Conservation (phyloP, 768 basidiomycete genomes). For the Suillus plorans region DNA sequence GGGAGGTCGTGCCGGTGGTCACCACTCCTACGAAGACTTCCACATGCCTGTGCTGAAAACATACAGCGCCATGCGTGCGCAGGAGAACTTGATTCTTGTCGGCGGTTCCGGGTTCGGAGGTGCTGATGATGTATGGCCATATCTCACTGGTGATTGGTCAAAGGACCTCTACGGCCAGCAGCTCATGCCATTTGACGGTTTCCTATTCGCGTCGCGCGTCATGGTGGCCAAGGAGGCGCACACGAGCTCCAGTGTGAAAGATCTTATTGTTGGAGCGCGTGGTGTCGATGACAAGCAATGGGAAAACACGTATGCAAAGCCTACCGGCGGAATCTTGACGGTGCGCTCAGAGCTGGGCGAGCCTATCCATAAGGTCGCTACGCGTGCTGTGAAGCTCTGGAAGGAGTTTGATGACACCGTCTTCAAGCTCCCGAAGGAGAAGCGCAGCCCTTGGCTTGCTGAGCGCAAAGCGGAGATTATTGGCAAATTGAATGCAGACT, state of each 20-base stretch:
- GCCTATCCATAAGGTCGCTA: constrained; percentile 99
- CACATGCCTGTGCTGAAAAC: constrained; percentile 93
- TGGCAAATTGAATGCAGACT: constrained; percentile 89
- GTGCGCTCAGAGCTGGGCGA: constrained; percentile 98
- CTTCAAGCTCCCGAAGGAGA: constrained; percentile 95
- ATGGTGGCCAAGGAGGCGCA: constrained; percentile 99
- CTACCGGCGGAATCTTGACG: constrained; percentile 94
- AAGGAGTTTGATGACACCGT: constrained; percentile 98
- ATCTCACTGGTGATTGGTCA: constrained; percentile 96
- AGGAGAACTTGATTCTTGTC: constrained; percentile 85
- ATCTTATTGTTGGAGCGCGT: constrained; percentile 91
- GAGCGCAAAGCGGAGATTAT: constrained; percentile 91
- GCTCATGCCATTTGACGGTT: constrained; percentile 98
- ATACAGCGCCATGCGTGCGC: constrained; percentile 86
- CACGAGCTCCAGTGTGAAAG: constrained; percentile 91
- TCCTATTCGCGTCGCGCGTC: constrained; percentile 93
- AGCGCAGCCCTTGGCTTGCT: constrained; percentile 83
- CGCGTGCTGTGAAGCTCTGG: constrained; percentile 96
- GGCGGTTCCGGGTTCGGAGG: constrained; percentile 96
- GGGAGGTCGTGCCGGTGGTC: constrained; percentile 97
- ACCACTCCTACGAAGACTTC: constrained; percentile 98
- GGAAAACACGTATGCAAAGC: constrained; percentile 93
- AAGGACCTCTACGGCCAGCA: constrained; percentile 76
- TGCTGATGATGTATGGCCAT: constrained; percentile 94
- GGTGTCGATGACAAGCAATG: constrained; percentile 89